Evolutionary conservation across 1,284 basidiomycete species (phyloP), one percentile per base, ranked within the genome.

Genomic region (Coniferiporia sulphurascens): DNA sequence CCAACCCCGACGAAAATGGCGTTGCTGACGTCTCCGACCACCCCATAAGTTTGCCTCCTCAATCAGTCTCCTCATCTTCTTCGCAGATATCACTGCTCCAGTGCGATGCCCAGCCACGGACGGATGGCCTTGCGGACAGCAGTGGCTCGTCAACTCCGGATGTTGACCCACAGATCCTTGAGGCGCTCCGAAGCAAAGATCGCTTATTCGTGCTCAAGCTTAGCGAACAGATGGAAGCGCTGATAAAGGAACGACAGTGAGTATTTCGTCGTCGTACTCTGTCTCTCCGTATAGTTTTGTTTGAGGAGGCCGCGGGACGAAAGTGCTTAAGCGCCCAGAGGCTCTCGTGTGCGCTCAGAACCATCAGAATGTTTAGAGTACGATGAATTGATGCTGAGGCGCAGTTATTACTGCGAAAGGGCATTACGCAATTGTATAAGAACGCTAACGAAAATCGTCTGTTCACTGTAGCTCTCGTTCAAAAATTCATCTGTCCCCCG

Each of bases 121-220:
- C 41, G n/a, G 59, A 60, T 9, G 55, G 49, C 27, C 43, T 22
- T 22, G 27, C 51, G 15, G 56, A 54, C 21, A 35, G 52, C 19
- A 58, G 56, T 45, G 60, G 60, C 36, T 32, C 52, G n/a, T 58
- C 56, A 10, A 62, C 60, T 48, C 59, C 65, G 52, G 86, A 88
- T 62, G 81, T 85, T 61, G 90, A 91, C 76, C 76, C 81, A 9
- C 85, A 87, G 72, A 90, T 92, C 66, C 65, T 89, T 63, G 90
- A 92, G 71, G 90, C 91, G n/a, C 84, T 93, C 62, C 83, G 78
- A 71, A 86, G 85, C 78, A 93, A 93, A 74, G 90, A 93, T 71
- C 80, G 90, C 67, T 78, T 93, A 62, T 93, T 87, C 70, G 89
- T 93, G 48, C 74, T 93, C 65, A 91, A 89, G 75, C 78, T 91